Percentiles rank a stretch among this genome's conserved stretches.
Evolutionary conservation across 1,139 yeast species (phyloP).

Genomic region (Pichia sp.): DNA sequence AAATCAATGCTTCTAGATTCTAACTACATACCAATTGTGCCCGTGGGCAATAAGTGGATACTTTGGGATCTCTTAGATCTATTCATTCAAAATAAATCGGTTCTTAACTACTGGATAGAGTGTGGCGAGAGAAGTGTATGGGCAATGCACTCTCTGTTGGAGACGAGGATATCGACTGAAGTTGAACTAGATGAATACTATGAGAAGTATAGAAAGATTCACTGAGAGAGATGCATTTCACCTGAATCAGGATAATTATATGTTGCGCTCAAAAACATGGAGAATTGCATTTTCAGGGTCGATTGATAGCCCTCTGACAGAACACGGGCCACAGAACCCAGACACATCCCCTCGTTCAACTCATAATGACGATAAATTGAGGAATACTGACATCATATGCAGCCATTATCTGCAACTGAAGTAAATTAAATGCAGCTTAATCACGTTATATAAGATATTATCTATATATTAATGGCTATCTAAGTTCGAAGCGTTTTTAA

Average conservation of each 20-base stretch:
- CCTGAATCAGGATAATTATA: not conserved
- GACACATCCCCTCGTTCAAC: no score
- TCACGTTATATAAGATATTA: no score
- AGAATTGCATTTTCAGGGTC: no score
- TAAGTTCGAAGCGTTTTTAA: no score
- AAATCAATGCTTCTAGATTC: constrained; percentile 66
- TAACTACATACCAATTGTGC: constrained; percentile 82
- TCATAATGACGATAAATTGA: no score
- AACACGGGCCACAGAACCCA: no score
- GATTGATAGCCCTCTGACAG: no score
- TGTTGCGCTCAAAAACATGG: no score
- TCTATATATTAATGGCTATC: no score
- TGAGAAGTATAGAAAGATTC: constrained; percentile 11
- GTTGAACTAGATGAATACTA: constrained; percentile 74
- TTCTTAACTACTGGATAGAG: constrained; percentile 81
- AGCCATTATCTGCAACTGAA: no score
- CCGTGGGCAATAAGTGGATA: constrained; percentile 34
- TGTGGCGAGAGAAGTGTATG: constrained; percentile 93
- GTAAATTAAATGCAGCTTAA: no score
- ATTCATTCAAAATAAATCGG: constrained; percentile 67
- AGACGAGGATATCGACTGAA: constrained; percentile 89
- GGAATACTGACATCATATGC: no score
- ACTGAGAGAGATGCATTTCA: not conserved
- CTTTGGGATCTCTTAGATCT: constrained; percentile 28
- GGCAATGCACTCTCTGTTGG: constrained; percentile 81